Evolutionary conservation across 1,284 basidiomycete species (phyloP).

Genomic region (Boletellus sp.): DNA sequence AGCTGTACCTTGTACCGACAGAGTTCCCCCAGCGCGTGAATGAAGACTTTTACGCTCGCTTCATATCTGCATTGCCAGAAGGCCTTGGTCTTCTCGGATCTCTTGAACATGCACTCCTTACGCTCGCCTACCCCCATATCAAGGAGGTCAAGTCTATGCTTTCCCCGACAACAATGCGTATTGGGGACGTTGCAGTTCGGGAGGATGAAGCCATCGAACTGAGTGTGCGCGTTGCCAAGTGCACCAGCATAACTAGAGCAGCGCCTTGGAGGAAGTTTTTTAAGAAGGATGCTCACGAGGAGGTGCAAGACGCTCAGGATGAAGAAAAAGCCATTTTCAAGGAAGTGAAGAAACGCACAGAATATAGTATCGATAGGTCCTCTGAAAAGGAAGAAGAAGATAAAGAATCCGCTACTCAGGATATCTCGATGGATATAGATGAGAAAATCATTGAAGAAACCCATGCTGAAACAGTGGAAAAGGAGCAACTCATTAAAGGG

Average conservation of each 20-base stretch:
- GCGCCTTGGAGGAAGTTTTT: slow-evolving; percentile 83
- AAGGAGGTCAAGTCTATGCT: slow-evolving; percentile 67
- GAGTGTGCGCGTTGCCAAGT: slow-evolving; percentile 77
- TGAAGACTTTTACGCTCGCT: slow-evolving; percentile 69
- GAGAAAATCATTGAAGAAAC: slow-evolving; percentile 31
- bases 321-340: slow-evolving; percentile 42
- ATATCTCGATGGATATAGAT: slow-evolving; percentile 26
- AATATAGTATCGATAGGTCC: slow-evolving; percentile 51
- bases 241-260: slow-evolving; percentile 69
- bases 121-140: slow-evolving; percentile 66
- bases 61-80: slow-evolving; percentile 43
- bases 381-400: slow-evolving; percentile 32
- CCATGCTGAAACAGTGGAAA: slow-evolving; percentile 53
- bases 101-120: slow-evolving; percentile 65
- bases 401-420: slow-evolving; percentile 9
- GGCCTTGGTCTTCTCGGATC: slow-evolving; percentile 60
- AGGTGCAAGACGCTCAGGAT: slow-evolving; percentile 29
- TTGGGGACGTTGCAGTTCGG: slow-evolving; percentile 69
- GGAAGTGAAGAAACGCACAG: slow-evolving; percentile 55
- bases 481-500: slow-evolving; percentile 74
- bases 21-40: slow-evolving; percentile 55
- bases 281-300: slow-evolving; percentile 20
- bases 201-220: slow-evolving; percentile 74
- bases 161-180: slow-evolving; percentile 58
- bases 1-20: slow-evolving; percentile 3